Conservation (phyloP, 768 basidiomycete species). For the Phaeotremella fagi region DNA sequence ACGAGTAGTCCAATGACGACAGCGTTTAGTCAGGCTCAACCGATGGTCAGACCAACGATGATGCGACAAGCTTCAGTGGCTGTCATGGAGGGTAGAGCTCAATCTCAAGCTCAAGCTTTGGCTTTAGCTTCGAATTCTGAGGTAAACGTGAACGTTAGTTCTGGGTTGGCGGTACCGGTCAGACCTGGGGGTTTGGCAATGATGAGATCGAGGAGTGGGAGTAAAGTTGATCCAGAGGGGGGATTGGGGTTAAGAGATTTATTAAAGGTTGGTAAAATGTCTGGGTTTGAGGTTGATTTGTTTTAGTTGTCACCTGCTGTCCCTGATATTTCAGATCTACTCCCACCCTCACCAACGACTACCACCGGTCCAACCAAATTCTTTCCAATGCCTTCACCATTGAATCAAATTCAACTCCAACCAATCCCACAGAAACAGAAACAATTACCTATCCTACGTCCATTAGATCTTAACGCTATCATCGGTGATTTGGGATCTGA, state of each 20-base stretch:
- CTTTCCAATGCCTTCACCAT: conserved; percentile 39
- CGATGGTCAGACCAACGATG: conserved; percentile 46
- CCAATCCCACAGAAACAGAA: background rate
- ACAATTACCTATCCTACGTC: conserved; percentile 49
- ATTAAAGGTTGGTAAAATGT: conserved; percentile 31
- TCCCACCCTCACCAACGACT: conserved; percentile 35
- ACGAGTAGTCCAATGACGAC: background rate
- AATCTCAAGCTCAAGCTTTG: conserved; percentile 22
- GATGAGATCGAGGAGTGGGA: conserved; percentile 37
- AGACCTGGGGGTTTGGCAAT: conserved; percentile 14
- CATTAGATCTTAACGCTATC: conserved; percentile 66
- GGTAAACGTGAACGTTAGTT: conserved; percentile 15
- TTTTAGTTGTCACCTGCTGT: conserved; percentile 32
- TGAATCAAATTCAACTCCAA: background rate
- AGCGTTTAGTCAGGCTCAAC: conserved; percentile 6
- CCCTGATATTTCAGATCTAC: conserved; percentile 36
- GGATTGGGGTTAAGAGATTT: conserved; percentile 38
- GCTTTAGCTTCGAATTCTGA: conserved; percentile 21
- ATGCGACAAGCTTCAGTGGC: conserved; percentile 59
- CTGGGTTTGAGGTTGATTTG: background rate
- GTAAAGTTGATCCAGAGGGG: conserved; percentile 25
- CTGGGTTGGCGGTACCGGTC: conserved; percentile 3
- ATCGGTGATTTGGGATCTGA: too few species aligned
- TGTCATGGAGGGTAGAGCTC: conserved; percentile 53
- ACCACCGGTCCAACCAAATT: conserved; percentile 29